Conservation (phyloP, 78 protist genomes). For the Parvularia atlantis region DNA sequence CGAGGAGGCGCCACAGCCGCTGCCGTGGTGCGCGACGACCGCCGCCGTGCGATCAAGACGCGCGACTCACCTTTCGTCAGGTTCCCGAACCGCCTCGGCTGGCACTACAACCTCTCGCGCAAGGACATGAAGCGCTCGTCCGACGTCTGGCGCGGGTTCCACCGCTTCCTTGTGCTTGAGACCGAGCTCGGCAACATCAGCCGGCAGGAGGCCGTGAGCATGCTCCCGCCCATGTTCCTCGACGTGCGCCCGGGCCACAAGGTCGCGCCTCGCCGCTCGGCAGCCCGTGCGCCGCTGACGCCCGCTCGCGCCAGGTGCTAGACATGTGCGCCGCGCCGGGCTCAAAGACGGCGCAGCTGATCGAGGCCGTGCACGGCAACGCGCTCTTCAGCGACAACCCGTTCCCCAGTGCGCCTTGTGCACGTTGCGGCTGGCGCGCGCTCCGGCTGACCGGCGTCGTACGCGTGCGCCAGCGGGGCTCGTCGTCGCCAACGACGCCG, state of each 20-base stretch:
- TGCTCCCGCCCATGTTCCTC: constrained; percentile 28
- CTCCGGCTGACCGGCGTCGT: too few relatives aligned
- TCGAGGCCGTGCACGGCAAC: constrained; percentile 60
- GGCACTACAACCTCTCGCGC: background rate
- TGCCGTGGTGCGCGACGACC: background rate
- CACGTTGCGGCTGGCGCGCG: too few relatives aligned
- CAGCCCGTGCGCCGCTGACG: too few relatives aligned
- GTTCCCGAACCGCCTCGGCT: background rate
- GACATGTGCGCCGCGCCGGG: constrained; percentile 99
- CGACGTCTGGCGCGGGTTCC: background rate
- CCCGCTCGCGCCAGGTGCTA: constrained; percentile 46
- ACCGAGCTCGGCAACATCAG: constrained; percentile 5
- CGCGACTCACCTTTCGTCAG: too few relatives aligned
- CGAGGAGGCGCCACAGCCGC: background rate
- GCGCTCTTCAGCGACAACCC: background rate
- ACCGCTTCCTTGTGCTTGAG: too few relatives aligned
- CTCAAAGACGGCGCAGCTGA: constrained; percentile 88
- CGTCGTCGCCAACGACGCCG: constrained; percentile 93
- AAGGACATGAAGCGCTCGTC: background rate
- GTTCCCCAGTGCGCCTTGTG: constrained; percentile 52
- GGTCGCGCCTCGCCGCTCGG: too few relatives aligned
- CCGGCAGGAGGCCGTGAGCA: constrained; percentile 27
- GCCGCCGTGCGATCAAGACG: too few relatives aligned
- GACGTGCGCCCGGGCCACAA: constrained; percentile 12
- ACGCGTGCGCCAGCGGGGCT: constrained; percentile 3